Evolutionary conservation across 495 filamentous ascomycete species (phyloP).

Genomic region (Daldinia loculata): DNA sequence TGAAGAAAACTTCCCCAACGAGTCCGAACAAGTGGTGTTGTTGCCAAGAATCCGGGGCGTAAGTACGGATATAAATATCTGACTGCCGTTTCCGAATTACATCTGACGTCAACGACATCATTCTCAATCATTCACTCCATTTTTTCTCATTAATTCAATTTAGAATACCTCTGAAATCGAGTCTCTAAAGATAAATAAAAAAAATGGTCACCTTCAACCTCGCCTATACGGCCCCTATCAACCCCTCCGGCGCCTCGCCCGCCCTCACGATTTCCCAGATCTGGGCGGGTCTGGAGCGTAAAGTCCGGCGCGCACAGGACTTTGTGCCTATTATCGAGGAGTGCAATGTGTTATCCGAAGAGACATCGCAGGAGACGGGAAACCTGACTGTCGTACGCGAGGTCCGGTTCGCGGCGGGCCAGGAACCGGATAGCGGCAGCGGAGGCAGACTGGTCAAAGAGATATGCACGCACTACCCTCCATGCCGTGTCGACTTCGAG

Average conservation of each 20-base stretch:
- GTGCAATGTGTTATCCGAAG: constrained; percentile 48
- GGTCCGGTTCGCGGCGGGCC: constrained; percentile 44
- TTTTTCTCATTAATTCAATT: not conserved
- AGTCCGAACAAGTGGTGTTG: not conserved
- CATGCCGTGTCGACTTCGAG: constrained; percentile 50
- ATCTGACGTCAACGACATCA: constrained; percentile 2
- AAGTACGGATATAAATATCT: not conserved
- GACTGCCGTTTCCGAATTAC: not conserved
- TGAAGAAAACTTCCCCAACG: not conserved
- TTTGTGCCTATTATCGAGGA: constrained; percentile 52
- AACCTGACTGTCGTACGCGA: constrained; percentile 42
- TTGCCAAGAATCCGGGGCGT: not conserved
- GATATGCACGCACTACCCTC: constrained; percentile 44
- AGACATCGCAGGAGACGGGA: constrained; percentile 16
- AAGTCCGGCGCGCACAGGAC: constrained; percentile 49
- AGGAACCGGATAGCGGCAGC: constrained; percentile 2
- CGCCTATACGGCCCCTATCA: constrained; percentile 55
- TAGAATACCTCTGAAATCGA: not conserved
- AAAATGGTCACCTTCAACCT: constrained; percentile 53
- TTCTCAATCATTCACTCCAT: not conserved
- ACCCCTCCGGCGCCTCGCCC: constrained; percentile 44
- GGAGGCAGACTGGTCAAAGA: constrained; percentile 31
- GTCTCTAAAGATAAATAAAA: not conserved
- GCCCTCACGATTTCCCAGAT: constrained; percentile 48
- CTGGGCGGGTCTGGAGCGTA: constrained; percentile 54